Conservation (phyloP, 2,329 filamentous ascomycete genomes). For the Alternaria tenuissima region DNA sequence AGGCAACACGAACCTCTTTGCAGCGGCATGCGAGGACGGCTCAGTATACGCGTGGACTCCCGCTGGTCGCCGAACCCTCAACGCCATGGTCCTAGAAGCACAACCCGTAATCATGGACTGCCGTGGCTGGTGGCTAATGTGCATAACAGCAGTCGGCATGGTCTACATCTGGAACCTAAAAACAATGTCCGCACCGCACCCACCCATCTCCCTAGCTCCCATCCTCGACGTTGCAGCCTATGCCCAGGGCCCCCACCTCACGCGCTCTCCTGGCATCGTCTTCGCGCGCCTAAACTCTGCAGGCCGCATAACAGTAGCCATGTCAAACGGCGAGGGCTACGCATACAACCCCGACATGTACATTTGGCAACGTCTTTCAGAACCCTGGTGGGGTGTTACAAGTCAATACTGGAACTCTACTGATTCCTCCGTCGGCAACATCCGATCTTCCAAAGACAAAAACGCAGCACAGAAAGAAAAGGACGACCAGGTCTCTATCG, state of each 20-base stretch:
- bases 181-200: conserved; percentile 82
- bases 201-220: conserved; percentile 86
- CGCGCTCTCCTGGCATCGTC: conserved; percentile 82
- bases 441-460: conserved; percentile 68
- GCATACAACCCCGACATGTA: conserved; percentile 86
- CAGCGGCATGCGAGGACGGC: conserved; percentile 91
- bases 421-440: conserved; percentile 83
- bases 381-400: conserved; percentile 97
- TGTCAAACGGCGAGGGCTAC: conserved; percentile 95
- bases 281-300: conserved; percentile 90
- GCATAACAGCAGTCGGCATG: conserved; percentile 85
- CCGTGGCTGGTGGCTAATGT: conserved; percentile 86
- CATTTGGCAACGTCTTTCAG: conserved; percentile 93
- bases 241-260: conserved; percentile 79
- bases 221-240: conserved; percentile 87
- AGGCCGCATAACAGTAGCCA: conserved; percentile 84
- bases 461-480: conserved; percentile 43
- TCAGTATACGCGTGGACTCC: conserved; percentile 91
- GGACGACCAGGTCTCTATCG: conserved; percentile 60
- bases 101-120: conserved; percentile 95
- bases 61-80: conserved; percentile 84
- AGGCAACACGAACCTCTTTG: conserved; percentile 90
- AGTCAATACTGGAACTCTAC: conserved; percentile 99
- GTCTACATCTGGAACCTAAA: conserved; percentile 95
- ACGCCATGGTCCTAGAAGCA: conserved; percentile 85